Evolutionary conservation across 805 yeast species (phyloP).

Genomic region (Candida anglica): DNA sequence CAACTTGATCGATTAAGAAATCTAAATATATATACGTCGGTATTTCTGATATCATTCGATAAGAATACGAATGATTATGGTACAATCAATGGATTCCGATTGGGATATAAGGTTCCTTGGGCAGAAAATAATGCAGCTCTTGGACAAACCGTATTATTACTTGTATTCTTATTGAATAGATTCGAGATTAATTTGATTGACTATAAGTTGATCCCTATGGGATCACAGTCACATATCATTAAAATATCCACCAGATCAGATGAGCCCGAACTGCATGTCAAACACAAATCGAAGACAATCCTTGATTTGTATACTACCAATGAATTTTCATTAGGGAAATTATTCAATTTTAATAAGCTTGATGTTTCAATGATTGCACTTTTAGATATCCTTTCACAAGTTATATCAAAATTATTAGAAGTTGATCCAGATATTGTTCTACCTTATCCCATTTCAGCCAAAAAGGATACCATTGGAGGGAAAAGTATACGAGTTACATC

Average conservation of each 20-base stretch:
- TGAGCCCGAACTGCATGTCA: slow-evolving; percentile 5
- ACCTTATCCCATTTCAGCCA: slow-evolving; percentile 63
- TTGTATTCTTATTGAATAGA: slow-evolving; percentile 59
- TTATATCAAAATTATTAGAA: slow-evolving; percentile 41
- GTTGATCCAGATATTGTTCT: slow-evolving; percentile 55
- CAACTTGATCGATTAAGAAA: slow-evolving; percentile 69
- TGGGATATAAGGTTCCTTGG: slow-evolving; percentile 84
- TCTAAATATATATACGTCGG: slow-evolving; percentile 77
- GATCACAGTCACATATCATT: slow-evolving; percentile 76
- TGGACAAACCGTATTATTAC: slow-evolving; percentile 73
- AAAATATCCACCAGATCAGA: slow-evolving; percentile 35
- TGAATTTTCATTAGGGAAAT: slow-evolving; percentile 66
- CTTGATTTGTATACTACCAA: slow-evolving; percentile 65
- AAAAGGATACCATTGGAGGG: slow-evolving; percentile 70
- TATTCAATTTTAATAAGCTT: slow-evolving; percentile 68
- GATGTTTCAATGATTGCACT: slow-evolving; percentile 82
- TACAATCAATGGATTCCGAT: slow-evolving; percentile 76
- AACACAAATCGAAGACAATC: slow-evolving; percentile 29
- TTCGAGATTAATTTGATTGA: slow-evolving; percentile 52
- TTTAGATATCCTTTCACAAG: slow-evolving; percentile 54
- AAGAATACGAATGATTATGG: slow-evolving; percentile 68
- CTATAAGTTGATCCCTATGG: slow-evolving; percentile 74
- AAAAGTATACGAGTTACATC: slow-evolving; percentile 68
- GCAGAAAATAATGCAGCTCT: slow-evolving; percentile 87
- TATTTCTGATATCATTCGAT: slow-evolving; percentile 79